Evolutionary conservation across 2,329 filamentous ascomycete genomes (phyloP), one percentile per base, ranked within the genome.

Genomic region (Neofusicoccum sp.): DNA sequence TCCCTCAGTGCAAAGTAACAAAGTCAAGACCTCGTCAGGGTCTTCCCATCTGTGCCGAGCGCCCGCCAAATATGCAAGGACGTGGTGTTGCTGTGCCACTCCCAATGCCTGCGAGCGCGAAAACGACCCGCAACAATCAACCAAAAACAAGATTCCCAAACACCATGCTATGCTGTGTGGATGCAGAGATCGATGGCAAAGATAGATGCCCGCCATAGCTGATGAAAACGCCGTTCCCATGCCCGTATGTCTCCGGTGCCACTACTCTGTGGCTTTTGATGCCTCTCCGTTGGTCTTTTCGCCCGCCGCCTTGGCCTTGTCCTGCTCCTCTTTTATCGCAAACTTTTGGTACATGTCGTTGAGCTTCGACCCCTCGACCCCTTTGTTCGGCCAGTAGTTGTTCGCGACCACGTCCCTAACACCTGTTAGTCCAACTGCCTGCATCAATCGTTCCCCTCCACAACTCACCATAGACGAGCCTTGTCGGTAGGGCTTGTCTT

Each of bases 401-500:
- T 66, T 68, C 24, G 72, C 70, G 12, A 71, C 73, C 58, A 68
- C 71, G 20, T 69, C 68, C 75, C 75, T 77, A 31, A 26, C 16
- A 30, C 3, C 38, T 31, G 57, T 75, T 63, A 75, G 69, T 20
- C 20, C 31, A 24, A 9, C 9, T 34, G 6, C 3, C 14, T 30
- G 26, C 14, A 11, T 40, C 12, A 8, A 8, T 28, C 7, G 26
- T 12, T 20, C 20, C 24, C 31, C 2, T 40, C 12, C 5, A n/a
- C 14, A 20, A 69, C 80, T 72, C 73, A 83, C 81, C 81, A 84
- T 60, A 83, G 77, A 54, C 80, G 79, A 51, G 78, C 78, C 65
- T 82, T 41, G 33, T 62, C 45, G 11, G 53, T 80, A 41, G 82
- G 69, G 62, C 74, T 73, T 36, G 72, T 69, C 31, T 79, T 78